Percentiles rank a stretch among this genome's conserved stretches.
phyloP scores from a whole-genome alignment of 306 rosid species.

The Dalbergia cochinchinensis region DNA sequence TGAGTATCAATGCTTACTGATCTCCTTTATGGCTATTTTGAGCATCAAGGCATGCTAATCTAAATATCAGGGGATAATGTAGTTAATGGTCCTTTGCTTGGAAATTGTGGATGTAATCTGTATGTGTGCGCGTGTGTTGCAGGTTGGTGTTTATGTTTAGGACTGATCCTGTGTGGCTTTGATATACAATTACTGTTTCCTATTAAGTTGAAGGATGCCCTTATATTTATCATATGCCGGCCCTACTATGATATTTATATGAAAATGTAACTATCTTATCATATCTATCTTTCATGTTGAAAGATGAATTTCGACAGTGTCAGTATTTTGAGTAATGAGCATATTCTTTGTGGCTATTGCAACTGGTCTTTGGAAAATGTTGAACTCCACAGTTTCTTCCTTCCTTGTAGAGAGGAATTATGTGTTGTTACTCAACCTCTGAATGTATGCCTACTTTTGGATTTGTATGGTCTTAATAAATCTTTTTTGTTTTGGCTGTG shows the following conservation, averaged over 20 bases:
- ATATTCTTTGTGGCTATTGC: slow-evolving; percentile 16
- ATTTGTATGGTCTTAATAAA: slow-evolving; percentile 6
- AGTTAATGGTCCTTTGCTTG: slow-evolving; percentile 30
- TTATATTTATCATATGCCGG: not conserved
- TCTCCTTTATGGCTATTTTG: not conserved
- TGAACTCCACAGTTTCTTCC: not conserved
- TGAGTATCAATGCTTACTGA: not conserved
- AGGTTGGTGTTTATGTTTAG: slow-evolving; percentile 5
- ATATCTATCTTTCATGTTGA: slow-evolving; percentile 5
- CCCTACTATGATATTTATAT: not conserved
- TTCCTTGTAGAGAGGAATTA: not conserved
- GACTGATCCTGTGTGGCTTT: not conserved
- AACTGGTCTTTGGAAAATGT: slow-evolving; percentile 1
- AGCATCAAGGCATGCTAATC: not conserved
- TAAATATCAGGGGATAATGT: not conserved
- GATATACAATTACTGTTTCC: not conserved
- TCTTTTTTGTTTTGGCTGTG: not conserved
- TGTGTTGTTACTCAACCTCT: slow-evolving; percentile 13
- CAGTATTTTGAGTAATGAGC: not conserved
- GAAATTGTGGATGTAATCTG: not conserved
- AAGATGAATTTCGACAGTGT: not conserved
- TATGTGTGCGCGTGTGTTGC: not conserved
- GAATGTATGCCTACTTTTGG: not conserved
- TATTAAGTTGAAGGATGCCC: slow-evolving; percentile 6
- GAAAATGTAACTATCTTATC: not conserved